phyloP scores from a whole-genome alignment of 805 yeast species.

The Candida nanaspora region DNA sequence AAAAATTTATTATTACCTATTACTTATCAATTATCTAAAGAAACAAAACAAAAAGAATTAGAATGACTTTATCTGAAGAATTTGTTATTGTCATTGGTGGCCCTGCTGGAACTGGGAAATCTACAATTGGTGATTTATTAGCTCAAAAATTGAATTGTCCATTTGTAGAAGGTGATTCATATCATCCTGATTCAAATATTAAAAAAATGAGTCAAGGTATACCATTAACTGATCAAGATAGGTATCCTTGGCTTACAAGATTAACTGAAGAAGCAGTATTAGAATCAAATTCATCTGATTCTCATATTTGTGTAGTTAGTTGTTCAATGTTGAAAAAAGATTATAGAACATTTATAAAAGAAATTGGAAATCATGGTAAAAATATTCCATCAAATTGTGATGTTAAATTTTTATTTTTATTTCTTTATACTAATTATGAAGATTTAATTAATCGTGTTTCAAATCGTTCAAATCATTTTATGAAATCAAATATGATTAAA shows the following conservation, averaged over 20 bases:
- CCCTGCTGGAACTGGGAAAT: conserved; percentile 94
- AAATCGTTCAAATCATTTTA: conserved; percentile 64
- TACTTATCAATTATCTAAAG: too few relatives aligned
- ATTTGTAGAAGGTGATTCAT: conserved; percentile 79
- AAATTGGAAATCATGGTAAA: conserved; percentile 16
- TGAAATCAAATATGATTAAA: conserved; percentile 80
- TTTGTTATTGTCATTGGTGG: conserved; percentile 65
- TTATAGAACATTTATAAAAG: conserved; percentile 60
- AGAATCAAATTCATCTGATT: conserved; percentile 24
- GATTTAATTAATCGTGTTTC: conserved; percentile 55
- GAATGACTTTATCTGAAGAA: not conserved
- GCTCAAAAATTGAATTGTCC: conserved; percentile 35
- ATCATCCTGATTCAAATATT: conserved; percentile 66
- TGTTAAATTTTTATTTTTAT: conserved; percentile 49
- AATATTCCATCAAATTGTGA: conserved; percentile 13
- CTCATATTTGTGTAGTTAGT: conserved; percentile 46
- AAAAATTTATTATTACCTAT: too few relatives aligned
- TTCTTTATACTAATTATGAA: conserved; percentile 58
- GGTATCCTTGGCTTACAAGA: conserved; percentile 80
- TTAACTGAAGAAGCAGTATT: conserved; percentile 37
- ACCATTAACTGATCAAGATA: conserved; percentile 82
- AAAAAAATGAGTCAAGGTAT: conserved; percentile 77
- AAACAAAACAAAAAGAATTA: not conserved
- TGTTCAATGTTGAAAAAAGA: conserved; percentile 78
- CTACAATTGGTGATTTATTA: conserved; percentile 63